Evolutionary conservation across 345 rosid species (phyloP).

Genomic region (Balakata baccata): DNA sequence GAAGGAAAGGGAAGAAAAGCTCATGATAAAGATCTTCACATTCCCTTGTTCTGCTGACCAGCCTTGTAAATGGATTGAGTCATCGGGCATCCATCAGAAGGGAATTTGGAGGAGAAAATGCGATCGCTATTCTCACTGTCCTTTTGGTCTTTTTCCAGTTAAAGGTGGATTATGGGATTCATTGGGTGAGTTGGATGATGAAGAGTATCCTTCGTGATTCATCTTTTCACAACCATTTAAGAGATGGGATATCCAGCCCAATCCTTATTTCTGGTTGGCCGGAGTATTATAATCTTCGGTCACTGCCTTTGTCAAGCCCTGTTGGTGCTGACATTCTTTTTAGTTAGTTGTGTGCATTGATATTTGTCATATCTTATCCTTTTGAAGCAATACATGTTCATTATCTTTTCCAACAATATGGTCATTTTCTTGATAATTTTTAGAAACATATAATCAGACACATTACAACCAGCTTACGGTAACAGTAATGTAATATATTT

Average conservation of each 20-base stretch:
- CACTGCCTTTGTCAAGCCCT: conserved; percentile 49
- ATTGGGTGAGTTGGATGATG: conserved; percentile 51
- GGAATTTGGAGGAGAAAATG: conserved; percentile 71
- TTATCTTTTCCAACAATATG: too few species aligned
- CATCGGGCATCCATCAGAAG: conserved; percentile 48
- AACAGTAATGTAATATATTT: too few species aligned
- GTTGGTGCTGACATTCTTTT: conserved; percentile 51
- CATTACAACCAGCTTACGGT: too few species aligned
- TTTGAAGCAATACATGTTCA: background rate
- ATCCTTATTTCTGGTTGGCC: conserved; percentile 51
- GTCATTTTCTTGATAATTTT: too few species aligned
- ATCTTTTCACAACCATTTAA: conserved; percentile 35
- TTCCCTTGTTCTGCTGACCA: conserved; percentile 46
- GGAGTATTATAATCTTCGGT: conserved; percentile 50
- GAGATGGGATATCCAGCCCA: conserved; percentile 30
- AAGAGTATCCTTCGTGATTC: conserved; percentile 45
- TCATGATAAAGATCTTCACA: conserved; percentile 42
- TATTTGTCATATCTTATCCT: too few species aligned
- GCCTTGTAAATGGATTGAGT: conserved; percentile 53
- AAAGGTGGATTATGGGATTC: conserved; percentile 49
- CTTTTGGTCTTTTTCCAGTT: conserved; percentile 46
- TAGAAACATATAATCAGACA: too few species aligned
- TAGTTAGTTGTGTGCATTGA: too few species aligned
- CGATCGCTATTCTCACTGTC: conserved; percentile 45
- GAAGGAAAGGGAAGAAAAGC: conserved; percentile 64